A percentile compares a stretch with the other conserved stretches of the same genome.
These are phyloP conservation scores for Besnoitia besnoiti DNA, from an alignment of 169 alveolate species.

Conservation along the genomic window DNA sequence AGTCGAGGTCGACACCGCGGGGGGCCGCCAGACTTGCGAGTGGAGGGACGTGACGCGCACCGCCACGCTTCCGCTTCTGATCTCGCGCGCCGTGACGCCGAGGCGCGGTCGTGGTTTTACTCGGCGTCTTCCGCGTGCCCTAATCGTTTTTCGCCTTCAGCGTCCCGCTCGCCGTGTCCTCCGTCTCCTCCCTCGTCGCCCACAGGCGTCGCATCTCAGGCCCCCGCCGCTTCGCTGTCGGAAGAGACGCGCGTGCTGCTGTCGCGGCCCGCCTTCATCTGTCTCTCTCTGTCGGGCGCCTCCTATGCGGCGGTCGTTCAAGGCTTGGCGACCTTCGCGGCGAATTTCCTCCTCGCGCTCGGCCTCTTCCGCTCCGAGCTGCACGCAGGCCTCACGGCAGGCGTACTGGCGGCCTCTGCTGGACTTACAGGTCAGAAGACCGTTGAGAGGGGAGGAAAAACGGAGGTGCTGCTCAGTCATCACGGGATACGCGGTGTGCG, in stretches of 20 bases:
- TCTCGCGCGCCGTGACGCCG: no score
- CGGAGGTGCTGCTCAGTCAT: not conserved
- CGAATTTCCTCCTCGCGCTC: not conserved
- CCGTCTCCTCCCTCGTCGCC: not conserved
- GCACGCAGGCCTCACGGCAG: conserved; percentile 23
- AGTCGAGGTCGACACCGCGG: no score
- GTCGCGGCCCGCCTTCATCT: not conserved
- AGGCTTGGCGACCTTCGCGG: conserved; percentile 15
- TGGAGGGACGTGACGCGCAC: no score
- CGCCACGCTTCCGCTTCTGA: no score
- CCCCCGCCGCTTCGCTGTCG: conserved; percentile 14
- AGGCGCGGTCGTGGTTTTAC: no score
- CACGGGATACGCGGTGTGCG: no score
- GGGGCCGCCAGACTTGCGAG: no score
- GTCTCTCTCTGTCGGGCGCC: not conserved
- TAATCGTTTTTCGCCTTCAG: not conserved
- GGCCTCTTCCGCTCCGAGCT: not conserved
- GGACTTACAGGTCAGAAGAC: conserved; percentile 4
- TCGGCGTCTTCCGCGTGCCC: not conserved
- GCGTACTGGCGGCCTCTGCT: not conserved
- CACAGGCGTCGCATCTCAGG: not conserved
- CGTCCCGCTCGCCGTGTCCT: not conserved
- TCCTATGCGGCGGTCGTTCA: not conserved
- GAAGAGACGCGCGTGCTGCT: not conserved
- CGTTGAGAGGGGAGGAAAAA: not conserved